Evolutionary conservation across 2,329 filamentous ascomycete genomes (phyloP).

Genomic region (Colletotrichum euphorbiae): DNA sequence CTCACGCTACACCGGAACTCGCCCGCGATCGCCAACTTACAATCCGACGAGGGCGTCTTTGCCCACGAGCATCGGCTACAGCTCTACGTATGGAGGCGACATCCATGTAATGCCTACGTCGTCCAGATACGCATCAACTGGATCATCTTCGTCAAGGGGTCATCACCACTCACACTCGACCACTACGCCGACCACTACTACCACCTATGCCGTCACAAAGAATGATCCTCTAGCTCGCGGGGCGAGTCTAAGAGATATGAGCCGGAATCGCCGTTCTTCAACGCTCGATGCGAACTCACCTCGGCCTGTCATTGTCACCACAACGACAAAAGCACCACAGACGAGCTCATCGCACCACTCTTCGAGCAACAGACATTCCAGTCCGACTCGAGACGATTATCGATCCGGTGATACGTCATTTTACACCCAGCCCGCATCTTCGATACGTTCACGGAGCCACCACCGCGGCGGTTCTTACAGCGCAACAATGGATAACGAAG

Average conservation of each 20-base stretch:
- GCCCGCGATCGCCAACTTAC: constrained; percentile 55
- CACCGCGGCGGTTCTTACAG: constrained; percentile 58
- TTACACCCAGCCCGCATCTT: constrained; percentile 69
- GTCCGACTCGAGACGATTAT: constrained; percentile 64
- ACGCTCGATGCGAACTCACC: constrained; percentile 62
- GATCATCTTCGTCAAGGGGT: constrained; percentile 26
- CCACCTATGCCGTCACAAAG: constrained; percentile 67
- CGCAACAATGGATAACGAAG: constrained; percentile 62
- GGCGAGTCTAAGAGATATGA: constrained; percentile 60
- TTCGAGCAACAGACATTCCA: constrained; percentile 51
- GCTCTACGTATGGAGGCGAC: constrained; percentile 63
- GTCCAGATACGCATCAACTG: constrained; percentile 46
- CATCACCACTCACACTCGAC: constrained; percentile 37
- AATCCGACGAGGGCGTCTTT: constrained; percentile 67
- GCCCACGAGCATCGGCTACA: constrained; percentile 63
- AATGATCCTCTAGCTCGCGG: constrained; percentile 60
- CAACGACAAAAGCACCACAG: constrained; percentile 58
- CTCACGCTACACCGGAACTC: constrained; percentile 35
- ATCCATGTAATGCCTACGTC: constrained; percentile 64
- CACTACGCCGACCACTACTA: constrained; percentile 51
- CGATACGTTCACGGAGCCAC: constrained; percentile 63
- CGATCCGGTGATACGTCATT: constrained; percentile 65
- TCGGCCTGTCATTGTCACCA: constrained; percentile 69
- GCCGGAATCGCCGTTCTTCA: constrained; percentile 61
- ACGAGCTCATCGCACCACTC: constrained; percentile 50